Evolutionary conservation across 1,284 basidiomycete species (phyloP).

Genomic region (Limonomyces culmigenus): DNA sequence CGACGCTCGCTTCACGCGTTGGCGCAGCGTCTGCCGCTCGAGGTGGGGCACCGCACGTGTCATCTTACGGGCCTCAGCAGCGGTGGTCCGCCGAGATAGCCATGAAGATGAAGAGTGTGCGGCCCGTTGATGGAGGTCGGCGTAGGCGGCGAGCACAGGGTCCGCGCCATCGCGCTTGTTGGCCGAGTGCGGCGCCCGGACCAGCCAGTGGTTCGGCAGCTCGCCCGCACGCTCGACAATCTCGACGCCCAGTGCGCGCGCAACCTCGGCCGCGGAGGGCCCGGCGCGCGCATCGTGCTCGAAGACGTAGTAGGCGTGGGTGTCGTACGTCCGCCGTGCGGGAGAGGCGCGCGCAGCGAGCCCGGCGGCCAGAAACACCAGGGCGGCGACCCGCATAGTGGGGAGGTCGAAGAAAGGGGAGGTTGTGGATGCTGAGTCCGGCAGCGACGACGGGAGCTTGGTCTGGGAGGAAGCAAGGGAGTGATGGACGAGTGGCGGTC

Average conservation of each 20-base stretch:
- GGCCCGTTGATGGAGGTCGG: neutral
- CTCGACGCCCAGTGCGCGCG: slow-evolving; percentile 58
- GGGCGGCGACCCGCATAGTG: neutral
- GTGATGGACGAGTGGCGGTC: neutral
- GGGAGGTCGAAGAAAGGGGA: too few species aligned
- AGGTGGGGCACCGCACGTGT: slow-evolving; percentile 40
- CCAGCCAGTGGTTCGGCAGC: slow-evolving; percentile 71
- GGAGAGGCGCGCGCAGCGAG: too few species aligned
- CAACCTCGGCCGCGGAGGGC: slow-evolving; percentile 31
- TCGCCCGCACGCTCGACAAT: slow-evolving; percentile 83
- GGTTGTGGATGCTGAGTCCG: neutral
- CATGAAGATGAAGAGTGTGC: slow-evolving; percentile 5
- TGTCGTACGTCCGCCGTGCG: slow-evolving; percentile 43
- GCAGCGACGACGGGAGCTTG: neutral
- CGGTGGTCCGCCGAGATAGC: slow-evolving; percentile 20
- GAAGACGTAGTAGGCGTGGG: slow-evolving; percentile 84
- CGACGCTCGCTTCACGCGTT: slow-evolving; percentile 55
- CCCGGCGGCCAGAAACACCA: neutral
- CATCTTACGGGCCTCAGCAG: slow-evolving; percentile 22
- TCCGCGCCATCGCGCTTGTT: neutral
- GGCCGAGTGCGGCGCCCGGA: slow-evolving; percentile 35
- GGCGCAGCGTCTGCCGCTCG: slow-evolving; percentile 39
- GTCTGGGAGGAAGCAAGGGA: neutral
- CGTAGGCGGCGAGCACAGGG: neutral
- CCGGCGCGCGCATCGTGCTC: slow-evolving; percentile 43